phyloP scores from a whole-genome alignment of 2,329 filamentous ascomycete genomes.

The Lecanicillium sp. region DNA sequence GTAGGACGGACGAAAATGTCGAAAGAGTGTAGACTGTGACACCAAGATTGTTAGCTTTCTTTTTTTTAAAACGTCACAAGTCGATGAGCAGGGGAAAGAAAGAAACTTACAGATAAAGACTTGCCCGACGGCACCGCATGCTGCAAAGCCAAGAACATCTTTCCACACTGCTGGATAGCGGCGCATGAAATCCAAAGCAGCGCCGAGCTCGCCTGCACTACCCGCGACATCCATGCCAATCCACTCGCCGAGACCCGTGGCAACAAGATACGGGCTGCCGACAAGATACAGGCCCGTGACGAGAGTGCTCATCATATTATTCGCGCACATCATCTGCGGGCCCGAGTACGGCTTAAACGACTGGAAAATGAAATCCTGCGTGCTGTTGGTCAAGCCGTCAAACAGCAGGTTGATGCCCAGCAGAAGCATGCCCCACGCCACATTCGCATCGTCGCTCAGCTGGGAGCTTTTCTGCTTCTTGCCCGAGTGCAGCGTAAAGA shows the following conservation, averaged over 20 bases:
- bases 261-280: conserved; percentile 69
- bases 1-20: conserved; percentile 81
- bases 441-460: conserved; percentile 45
- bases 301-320: conserved; percentile 78
- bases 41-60: conserved; percentile 14
- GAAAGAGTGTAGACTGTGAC: conserved; percentile 74
- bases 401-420: conserved; percentile 87
- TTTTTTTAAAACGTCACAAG: background rate
- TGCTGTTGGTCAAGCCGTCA: conserved; percentile 92
- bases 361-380: conserved; percentile 88
- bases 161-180: conserved; percentile 74
- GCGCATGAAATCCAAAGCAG: conserved; percentile 73
- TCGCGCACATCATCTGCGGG: conserved; percentile 99
- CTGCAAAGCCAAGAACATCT: conserved; percentile 83
- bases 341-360: conserved; percentile 75
- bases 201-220: conserved; percentile 65
- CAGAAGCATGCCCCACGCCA: conserved; percentile 72
- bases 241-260: conserved; percentile 55
- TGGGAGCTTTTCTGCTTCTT: conserved; percentile 41
- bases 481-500: conserved; percentile 84
- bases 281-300: conserved; percentile 72
- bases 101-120: conserved; percentile 74
- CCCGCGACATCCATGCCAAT: conserved; percentile 57
- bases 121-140: conserved; percentile 86
- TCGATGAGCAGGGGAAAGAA: background rate